Conservation (phyloP, 2,329 filamentous ascomycete species). For the Emericellopsis atlantica region DNA sequence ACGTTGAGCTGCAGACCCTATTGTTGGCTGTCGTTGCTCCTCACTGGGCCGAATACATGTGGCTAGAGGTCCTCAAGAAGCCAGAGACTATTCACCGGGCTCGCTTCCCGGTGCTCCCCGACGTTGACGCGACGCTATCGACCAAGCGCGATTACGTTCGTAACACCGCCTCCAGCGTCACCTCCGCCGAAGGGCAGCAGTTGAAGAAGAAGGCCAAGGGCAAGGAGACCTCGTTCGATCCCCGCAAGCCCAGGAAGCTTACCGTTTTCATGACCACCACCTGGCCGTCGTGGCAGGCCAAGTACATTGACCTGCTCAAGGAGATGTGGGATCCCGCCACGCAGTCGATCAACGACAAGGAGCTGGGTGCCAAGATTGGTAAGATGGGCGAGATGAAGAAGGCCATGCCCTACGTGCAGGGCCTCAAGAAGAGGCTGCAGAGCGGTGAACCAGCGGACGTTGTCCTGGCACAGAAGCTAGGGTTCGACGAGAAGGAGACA, state of each 20-base stretch:
- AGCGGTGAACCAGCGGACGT: constrained; percentile 50
- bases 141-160: constrained; percentile 77
- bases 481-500: constrained; percentile 72
- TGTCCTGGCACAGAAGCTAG: constrained; percentile 74
- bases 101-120: constrained; percentile 49
- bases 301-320: constrained; percentile 71
- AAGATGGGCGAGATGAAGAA: constrained; percentile 91
- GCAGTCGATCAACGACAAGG: constrained; percentile 65
- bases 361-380: constrained; percentile 61
- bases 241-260: constrained; percentile 83
- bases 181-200: constrained; percentile 66
- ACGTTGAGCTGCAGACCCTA: constrained; percentile 76
- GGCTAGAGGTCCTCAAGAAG: constrained; percentile 80
- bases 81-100: constrained; percentile 66
- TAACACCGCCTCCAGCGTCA: constrained; percentile 59
- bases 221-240: constrained; percentile 75
- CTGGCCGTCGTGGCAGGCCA: constrained; percentile 85
- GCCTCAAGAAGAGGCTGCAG: constrained; percentile 70
- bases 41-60: constrained; percentile 91
- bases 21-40: constrained; percentile 76
- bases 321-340: constrained; percentile 52
- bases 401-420: constrained; percentile 93
- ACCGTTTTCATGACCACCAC: constrained; percentile 70
- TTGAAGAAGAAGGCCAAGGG: constrained; percentile 89
- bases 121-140: constrained; percentile 52